Evolutionary conservation across 2,329 filamentous ascomycete species (phyloP), one percentile per base, ranked within the genome.

Genomic region (Aspergillus spinulosporus): DNA sequence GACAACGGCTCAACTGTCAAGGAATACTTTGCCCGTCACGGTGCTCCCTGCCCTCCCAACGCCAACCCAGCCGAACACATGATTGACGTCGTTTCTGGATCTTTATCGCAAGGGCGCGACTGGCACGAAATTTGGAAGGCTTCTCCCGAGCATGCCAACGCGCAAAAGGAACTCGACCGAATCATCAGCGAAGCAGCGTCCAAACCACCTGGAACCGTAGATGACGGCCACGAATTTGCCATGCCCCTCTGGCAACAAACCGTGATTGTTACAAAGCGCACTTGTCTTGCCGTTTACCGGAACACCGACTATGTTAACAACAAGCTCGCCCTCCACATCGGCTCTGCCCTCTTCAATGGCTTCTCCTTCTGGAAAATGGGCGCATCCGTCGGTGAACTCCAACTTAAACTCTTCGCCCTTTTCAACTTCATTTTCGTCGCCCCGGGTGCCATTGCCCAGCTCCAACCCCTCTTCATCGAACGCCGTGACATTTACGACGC

Each of bases 121-220:
- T 92, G 88, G 88, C 84, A 87, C 63, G 79, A 89, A 39, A 84
- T 89, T 62, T 92, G 88, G 88, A 72, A 78, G 6, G 81, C 82
- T 9, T 89, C 86, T 0, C 76, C 82, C 4, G 82, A 90, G 64
- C 81, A 84, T 49, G 71, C 78, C 15, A 68, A 73, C 0, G 77
- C 88, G 1, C 71, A 84, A 2, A 72, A 82, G 11, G 85, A 90
- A 62, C 89, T 92, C 37, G 80, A 87, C 43, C 73, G 75, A 1
- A 84, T 90, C 42, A 84, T 88, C 73, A 52, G 72, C 64, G 64
- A 77, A 61, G 72, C 72, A 4, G 71, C 71, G 1, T 59, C 67
- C 7, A 72, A 78, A 1, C 78, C 80, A 0, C 66, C 76, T 3
- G 80, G 64, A 40, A 75, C 75, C 68, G 36, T 74, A 68, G 64